Percentiles rank a stretch among this genome's conserved stretches.
phyloP scores from a whole-genome alignment of 208 protist genomes.

The Leishmania tropica region DNA sequence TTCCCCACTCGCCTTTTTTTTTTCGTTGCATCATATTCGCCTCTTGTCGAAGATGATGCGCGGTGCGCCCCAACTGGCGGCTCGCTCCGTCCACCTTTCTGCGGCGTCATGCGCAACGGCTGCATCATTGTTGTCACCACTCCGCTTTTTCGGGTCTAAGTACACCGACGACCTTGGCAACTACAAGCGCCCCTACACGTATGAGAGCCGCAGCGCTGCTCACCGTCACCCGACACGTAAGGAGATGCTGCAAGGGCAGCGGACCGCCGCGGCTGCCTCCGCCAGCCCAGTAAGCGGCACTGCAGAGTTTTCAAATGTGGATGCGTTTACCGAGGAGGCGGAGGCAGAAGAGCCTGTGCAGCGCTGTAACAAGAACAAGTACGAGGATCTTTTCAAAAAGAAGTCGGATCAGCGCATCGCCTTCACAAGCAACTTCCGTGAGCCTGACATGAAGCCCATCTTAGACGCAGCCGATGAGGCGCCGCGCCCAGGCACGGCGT shows the following conservation, averaged over 20 bases:
- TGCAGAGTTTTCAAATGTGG: neutral
- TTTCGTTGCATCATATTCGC: neutral
- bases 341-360: conserved; percentile 13
- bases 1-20: neutral
- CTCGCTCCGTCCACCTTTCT: conserved; percentile 10
- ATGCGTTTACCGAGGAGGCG: neutral
- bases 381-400: conserved; percentile 50
- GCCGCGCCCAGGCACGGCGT: neutral
- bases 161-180: conserved; percentile 39
- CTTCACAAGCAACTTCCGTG: conserved; percentile 68
- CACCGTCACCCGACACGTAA: conserved; percentile 46
- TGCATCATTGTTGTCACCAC: conserved; percentile 12
- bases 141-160: conserved; percentile 39
- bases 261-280: conserved; percentile 14
- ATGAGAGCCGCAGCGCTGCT: conserved; percentile 47
- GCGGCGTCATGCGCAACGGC: conserved; percentile 5
- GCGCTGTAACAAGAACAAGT: conserved; percentile 66
- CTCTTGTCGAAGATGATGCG: conserved; percentile 37
- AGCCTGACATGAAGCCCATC: conserved; percentile 32
- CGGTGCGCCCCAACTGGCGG: conserved; percentile 18
- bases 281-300: neutral
- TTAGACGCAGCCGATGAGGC: conserved; percentile 10
- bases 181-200: conserved; percentile 39
- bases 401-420: conserved; percentile 44
- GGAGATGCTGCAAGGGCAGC: conserved; percentile 33